Evolutionary conservation across 2,329 filamentous ascomycete genomes (phyloP).

Genomic region (Corinectria fuckeliana): DNA sequence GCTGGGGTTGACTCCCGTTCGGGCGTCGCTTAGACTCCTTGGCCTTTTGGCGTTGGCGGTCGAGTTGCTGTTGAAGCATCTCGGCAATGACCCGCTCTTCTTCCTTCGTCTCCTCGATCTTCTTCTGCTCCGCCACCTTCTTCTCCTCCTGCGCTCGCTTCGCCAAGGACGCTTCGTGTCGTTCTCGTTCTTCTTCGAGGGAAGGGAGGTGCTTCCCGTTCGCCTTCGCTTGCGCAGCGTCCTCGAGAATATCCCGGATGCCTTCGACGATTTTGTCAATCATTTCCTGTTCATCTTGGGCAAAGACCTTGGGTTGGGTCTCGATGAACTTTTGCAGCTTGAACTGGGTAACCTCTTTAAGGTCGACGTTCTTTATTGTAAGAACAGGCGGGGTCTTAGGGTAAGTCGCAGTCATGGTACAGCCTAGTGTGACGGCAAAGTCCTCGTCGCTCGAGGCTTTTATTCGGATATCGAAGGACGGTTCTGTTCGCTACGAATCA

Average conservation of each 20-base stretch:
- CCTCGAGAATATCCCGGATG: conserved; percentile 80
- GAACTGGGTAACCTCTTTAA: conserved; percentile 74
- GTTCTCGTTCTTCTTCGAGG: conserved; percentile 85
- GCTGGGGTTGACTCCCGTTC: conserved; percentile 41
- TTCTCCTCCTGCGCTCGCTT: conserved; percentile 64
- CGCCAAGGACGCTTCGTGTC: conserved; percentile 76
- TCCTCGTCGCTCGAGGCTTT: conserved; percentile 76
- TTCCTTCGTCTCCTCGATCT: conserved; percentile 64
- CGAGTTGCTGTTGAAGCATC: conserved; percentile 75
- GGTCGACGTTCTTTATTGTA: conserved; percentile 67
- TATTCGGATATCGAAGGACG: conserved; percentile 80
- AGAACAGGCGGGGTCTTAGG: conserved; percentile 82
- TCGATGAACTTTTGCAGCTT: conserved; percentile 72
- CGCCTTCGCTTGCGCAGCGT: conserved; percentile 80
- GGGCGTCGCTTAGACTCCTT: conserved; percentile 67
- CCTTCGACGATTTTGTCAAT: conserved; percentile 71
- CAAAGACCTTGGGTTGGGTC: conserved; percentile 61
- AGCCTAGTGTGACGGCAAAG: conserved; percentile 73
- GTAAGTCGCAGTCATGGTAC: conserved; percentile 88
- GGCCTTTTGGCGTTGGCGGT: conserved; percentile 68
- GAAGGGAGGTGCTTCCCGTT: conserved; percentile 81
- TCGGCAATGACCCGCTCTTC: conserved; percentile 74
- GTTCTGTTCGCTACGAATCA: conserved; percentile 72
- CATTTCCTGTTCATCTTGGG: conserved; percentile 62
- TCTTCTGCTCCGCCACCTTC: conserved; percentile 59